These are phyloP conservation scores for Heliamphora exappendiculata DNA, from an alignment of 148 eudicot species.

Conservation along the genomic window DNA sequence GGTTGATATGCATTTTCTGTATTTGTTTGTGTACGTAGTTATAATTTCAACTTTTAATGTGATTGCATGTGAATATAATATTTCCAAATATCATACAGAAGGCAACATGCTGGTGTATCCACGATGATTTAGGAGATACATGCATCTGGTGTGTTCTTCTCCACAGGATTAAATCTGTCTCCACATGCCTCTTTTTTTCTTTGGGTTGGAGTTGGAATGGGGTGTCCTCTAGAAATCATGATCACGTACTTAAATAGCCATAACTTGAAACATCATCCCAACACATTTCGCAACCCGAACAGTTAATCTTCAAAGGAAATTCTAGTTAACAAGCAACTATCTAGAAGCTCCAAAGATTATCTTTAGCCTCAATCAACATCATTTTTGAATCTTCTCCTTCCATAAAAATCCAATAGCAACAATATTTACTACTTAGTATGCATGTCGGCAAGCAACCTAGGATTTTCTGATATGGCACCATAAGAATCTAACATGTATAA, in stretches of 20 bases:
- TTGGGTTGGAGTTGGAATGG: no score
- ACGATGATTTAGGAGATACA: background rate
- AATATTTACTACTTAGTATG: background rate
- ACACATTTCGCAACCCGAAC: background rate
- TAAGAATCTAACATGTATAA: background rate
- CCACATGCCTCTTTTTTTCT: background rate
- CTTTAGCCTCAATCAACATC: background rate
- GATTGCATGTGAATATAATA: background rate
- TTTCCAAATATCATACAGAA: background rate
- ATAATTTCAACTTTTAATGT: background rate
- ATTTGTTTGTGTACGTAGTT: background rate
- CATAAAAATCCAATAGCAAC: background rate
- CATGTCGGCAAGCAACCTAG: background rate
- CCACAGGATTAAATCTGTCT: background rate
- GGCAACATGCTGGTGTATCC: background rate
- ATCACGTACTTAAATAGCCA: background rate
- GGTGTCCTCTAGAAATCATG: background rate
- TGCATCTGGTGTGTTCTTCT: background rate
- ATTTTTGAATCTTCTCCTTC: background rate
- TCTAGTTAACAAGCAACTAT: background rate
- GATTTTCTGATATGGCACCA: background rate
- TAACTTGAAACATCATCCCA: background rate
- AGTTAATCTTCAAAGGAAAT: background rate
- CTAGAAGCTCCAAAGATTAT: background rate
- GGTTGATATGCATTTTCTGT: no score